These are phyloP conservation scores for Mortierella sp. DNA, from an alignment of 371 early-diverging fungal species.

Conservation along the genomic window DNA sequence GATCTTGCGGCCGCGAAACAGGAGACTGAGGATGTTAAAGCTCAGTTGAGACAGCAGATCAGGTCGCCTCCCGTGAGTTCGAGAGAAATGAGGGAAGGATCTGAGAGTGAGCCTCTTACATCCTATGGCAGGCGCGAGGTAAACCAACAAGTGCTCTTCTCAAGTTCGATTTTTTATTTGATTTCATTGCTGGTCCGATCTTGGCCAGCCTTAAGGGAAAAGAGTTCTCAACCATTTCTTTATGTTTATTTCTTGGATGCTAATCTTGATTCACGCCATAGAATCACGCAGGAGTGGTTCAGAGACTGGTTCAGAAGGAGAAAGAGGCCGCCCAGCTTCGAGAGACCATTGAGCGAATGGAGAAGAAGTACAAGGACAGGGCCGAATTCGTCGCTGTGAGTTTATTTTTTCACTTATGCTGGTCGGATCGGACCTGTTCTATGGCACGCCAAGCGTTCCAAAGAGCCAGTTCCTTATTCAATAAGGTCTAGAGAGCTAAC, in stretches of 20 bases:
- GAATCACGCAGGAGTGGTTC: conserved; percentile 60
- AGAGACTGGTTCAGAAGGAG: conserved; percentile 59
- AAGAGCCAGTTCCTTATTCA: neutral
- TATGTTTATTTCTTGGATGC: neutral
- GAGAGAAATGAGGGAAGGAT: conserved; percentile 23
- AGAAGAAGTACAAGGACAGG: conserved; percentile 58
- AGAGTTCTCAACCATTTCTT: neutral
- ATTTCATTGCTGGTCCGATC: neutral
- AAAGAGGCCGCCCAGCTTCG: conserved; percentile 58
- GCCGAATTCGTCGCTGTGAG: conserved; percentile 56
- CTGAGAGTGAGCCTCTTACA: conserved; percentile 34
- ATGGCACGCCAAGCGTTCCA: neutral
- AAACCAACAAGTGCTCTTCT: neutral
- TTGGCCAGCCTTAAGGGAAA: neutral
- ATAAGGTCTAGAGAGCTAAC: neutral
- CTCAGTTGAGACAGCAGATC: conserved; percentile 26
- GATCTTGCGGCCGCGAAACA: conserved; percentile 28
- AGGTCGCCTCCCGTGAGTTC: conserved; percentile 13
- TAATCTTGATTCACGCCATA: conserved; percentile 16
- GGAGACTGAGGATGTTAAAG: conserved; percentile 49
- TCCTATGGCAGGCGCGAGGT: conserved; percentile 49
- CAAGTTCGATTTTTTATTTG: neutral
- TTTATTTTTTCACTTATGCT: conserved; percentile 1
- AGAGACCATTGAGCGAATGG: conserved; percentile 56
- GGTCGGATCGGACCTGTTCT: neutral